phyloP scores from a whole-genome alignment of 164 flowering plant genomes.

The Magnolia officinalis region DNA sequence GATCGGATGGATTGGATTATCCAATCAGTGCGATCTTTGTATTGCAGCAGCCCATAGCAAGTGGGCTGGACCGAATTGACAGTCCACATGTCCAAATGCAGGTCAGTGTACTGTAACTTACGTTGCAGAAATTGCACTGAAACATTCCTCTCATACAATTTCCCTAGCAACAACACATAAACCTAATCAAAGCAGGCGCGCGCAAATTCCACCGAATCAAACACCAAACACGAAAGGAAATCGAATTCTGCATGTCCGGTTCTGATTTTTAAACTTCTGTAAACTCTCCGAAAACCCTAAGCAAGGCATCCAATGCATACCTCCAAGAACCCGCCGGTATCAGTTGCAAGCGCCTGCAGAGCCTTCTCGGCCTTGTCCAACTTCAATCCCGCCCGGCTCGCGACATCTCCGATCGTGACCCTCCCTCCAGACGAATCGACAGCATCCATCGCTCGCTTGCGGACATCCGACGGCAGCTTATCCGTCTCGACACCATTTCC shows the following conservation, averaged over 20 bases:
- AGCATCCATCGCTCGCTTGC: constrained; percentile 83
- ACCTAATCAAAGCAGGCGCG: not conserved
- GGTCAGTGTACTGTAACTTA: no score
- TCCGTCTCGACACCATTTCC: constrained; percentile 71
- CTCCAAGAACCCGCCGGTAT: constrained; percentile 89
- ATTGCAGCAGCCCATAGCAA: not conserved
- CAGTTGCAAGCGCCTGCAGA: constrained; percentile 91
- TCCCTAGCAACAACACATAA: no score
- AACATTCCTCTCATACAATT: no score
- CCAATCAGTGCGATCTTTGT: not conserved
- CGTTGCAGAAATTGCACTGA: no score
- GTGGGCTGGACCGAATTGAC: not conserved
- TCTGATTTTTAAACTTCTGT: not conserved
- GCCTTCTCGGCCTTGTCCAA: constrained; percentile 75
- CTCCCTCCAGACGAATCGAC: constrained; percentile 77
- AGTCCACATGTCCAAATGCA: not conserved
- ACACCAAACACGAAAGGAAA: not conserved
- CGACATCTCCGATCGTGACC: constrained; percentile 87
- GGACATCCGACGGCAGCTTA: constrained; percentile 58
- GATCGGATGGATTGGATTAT: not conserved
- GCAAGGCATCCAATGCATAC: constrained; percentile 24
- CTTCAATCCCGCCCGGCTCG: constrained; percentile 75
- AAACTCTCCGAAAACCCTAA: not conserved
- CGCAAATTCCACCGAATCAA: not conserved
- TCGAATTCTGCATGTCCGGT: not conserved